Evolutionary conservation across 1,284 basidiomycete genomes (phyloP).

Genomic region (Sphagnurus paluster): DNA sequence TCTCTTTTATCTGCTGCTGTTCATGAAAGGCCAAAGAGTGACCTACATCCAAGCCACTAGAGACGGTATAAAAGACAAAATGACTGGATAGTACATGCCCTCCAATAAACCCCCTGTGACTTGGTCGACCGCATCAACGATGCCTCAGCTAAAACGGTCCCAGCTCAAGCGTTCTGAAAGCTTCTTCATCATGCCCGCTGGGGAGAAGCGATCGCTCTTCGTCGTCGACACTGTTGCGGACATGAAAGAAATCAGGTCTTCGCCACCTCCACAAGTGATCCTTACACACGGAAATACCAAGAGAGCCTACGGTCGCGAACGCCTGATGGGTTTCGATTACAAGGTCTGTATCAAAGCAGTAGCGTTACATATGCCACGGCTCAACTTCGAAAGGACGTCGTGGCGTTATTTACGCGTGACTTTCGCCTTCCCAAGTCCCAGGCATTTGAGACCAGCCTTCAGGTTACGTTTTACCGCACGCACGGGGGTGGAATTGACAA

Average conservation of each 20-base stretch:
- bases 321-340: constrained; percentile 5
- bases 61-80: no score
- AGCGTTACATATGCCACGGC: no score
- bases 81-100: background rate
- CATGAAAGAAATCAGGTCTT: background rate
- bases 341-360: no score
- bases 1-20: no score
- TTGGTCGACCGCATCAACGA: background rate
- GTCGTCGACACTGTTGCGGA: background rate
- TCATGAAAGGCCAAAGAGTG: no score
- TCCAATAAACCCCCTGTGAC: background rate
- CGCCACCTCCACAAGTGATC: constrained; percentile 8
- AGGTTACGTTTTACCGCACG: constrained; percentile 9
- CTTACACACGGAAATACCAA: constrained; percentile 4
- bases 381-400: constrained; percentile 2
- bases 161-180: constrained; percentile 5
- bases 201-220: constrained; percentile 3
- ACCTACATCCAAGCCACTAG: no score
- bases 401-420: constrained; percentile 5
- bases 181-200: background rate
- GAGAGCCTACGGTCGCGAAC: constrained; percentile 9
- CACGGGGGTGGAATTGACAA: constrained; percentile 1
- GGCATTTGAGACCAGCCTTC: no score
- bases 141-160: no score
- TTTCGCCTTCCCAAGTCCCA: background rate